Base-by-base conservation (phyloP, 176 grass and related monocot species). In the Panicum miliaceum region DNA sequence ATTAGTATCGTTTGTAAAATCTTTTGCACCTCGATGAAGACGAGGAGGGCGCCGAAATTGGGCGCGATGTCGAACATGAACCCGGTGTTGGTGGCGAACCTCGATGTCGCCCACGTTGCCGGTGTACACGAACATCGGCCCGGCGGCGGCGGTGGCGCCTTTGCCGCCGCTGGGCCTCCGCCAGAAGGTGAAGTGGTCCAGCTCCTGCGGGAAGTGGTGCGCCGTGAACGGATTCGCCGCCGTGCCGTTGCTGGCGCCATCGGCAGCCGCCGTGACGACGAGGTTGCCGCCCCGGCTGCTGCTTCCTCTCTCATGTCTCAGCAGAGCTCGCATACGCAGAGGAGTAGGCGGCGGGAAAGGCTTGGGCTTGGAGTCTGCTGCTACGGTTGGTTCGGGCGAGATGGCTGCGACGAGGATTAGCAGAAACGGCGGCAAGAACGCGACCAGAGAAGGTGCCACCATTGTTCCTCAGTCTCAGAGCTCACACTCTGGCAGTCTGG, bases 171-270 rank as follows among this genome's bases (percentile, higher is more conserved):
- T 4, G 52, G 89, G 86, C 11, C 84, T 64, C 20, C 79, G 73
- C 96, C 93, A 98, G 84, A 81, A 90, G 80, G 93, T 95, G 93
- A 98, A 98, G 89, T 98, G 96, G 85, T 98, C 96, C 53, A 98
- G 85, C 81, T 94, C 88, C 86, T 98, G 96, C 58, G 85, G 82
- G 85, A 95, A 98, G 91, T 87, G 95, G 85, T 94, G 93, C 45
- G 77, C 25, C 70, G 89, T 93, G 89, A 93, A 95, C 5, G 90
- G 89, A 47, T 85, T 89, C 41, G 41, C 10, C 32, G 22, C 68
- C 26, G 82, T 25, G 20, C 32, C 1, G 26, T 8, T 6, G 27
- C 8, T 3, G 40, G 6, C 0, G 71, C 73, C 8, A 40, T 54
- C 63, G 47, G 50, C 71, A 13, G 54, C 66, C 2, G 64, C 56